Evolutionary conservation across 2,329 filamentous ascomycete species (phyloP).

Genomic region (Colletotrichum coccodes): DNA sequence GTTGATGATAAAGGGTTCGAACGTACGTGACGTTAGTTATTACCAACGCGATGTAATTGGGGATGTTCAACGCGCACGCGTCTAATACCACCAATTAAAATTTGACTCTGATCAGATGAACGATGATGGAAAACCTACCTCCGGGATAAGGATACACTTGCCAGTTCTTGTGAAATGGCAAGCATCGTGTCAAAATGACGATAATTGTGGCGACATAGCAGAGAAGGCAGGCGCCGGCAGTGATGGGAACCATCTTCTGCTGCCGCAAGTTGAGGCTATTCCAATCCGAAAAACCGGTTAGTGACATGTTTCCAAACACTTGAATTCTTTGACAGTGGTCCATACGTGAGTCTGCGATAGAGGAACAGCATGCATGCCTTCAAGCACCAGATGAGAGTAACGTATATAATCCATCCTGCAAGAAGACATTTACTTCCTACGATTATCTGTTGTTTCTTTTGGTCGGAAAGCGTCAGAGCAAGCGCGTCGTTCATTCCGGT

Average conservation of each 20-base stretch:
- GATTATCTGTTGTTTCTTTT: conserved; percentile 32
- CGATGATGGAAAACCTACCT: conserved; percentile 11
- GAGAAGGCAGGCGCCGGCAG: conserved; percentile 30
- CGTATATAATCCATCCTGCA: conserved; percentile 52
- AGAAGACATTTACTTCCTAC: conserved; percentile 40
- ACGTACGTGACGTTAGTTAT: conserved; percentile 38
- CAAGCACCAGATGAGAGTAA: conserved; percentile 52
- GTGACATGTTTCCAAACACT: fast-evolving
- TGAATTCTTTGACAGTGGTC: background rate
- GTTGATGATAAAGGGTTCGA: background rate
- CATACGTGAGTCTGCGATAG: conserved; percentile 38
- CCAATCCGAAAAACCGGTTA: background rate
- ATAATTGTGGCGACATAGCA: conserved; percentile 35
- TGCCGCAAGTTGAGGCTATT: conserved; percentile 36
- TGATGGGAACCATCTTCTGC: conserved; percentile 33
- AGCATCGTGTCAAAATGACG: conserved; percentile 36
- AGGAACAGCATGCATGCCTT: conserved; percentile 55
- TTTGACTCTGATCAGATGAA: background rate
- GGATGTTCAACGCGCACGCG: conserved; percentile 32
- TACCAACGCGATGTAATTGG: conserved; percentile 37
- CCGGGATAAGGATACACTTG: conserved; percentile 39
- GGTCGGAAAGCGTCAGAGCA: conserved; percentile 27
- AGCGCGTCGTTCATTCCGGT: conserved; percentile 37
- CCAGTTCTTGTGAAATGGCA: conserved; percentile 39
- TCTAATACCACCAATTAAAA: conserved; percentile 15